Percentiles rank a stretch among this genome's conserved stretches.
These are phyloP conservation scores for Solanum corneliomulleri DNA, from an alignment of 257 asterid species.

Conservation along the genomic window DNA sequence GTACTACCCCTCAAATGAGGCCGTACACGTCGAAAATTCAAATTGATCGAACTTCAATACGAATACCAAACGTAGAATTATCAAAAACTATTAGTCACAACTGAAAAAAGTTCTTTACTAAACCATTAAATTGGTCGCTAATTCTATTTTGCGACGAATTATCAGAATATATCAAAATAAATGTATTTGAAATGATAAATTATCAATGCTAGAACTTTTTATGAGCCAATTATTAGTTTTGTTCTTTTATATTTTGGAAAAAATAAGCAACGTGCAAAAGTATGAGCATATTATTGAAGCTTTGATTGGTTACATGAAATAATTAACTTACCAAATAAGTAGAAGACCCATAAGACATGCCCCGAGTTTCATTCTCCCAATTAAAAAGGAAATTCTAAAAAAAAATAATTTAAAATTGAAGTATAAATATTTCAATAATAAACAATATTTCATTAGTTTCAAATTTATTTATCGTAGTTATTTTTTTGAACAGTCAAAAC, in stretches of 20 bases:
- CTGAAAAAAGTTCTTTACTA: neutral
- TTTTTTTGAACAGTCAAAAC: no score
- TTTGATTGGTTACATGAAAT: neutral
- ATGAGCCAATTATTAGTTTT: neutral
- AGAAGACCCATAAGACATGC: conserved; percentile 4
- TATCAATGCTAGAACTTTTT: neutral
- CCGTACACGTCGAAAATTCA: rapidly evolving
- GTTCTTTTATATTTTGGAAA: neutral
- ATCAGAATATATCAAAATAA: neutral
- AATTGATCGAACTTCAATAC: no score
- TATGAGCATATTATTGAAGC: neutral
- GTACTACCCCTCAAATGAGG: no score
- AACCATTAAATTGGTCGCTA: neutral
- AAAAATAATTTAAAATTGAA: no score
- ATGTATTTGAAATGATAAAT: neutral
- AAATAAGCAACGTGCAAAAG: neutral
- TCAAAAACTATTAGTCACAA: neutral
- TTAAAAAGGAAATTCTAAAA: neutral
- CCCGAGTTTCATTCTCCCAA: neutral
- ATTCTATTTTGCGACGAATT: neutral
- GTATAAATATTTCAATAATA: no score
- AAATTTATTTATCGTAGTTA: no score
- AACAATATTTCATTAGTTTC: no score
- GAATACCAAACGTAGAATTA: neutral
- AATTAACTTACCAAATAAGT: neutral